Percentiles rank a stretch among this genome's conserved stretches.
Conservation (phyloP, 140 eudicot genomes). For the Ambrosia hybrid region DNA sequence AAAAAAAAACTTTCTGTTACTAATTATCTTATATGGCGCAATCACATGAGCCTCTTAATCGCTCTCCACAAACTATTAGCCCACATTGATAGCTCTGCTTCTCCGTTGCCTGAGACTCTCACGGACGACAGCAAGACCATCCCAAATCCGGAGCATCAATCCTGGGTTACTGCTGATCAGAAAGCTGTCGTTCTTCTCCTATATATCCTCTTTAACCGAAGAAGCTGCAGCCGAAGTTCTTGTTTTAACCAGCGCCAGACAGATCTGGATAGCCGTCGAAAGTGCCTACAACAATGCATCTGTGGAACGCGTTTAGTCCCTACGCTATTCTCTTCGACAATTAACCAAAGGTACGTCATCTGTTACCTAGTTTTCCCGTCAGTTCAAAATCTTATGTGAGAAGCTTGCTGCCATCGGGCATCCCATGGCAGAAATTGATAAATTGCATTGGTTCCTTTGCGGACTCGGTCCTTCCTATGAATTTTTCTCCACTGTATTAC, state of each 20-base stretch:
- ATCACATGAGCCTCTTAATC: not conserved
- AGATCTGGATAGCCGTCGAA: not conserved
- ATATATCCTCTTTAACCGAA: not conserved
- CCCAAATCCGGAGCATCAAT: not conserved
- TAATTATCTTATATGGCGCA: slow-evolving; percentile 9
- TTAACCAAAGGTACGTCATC: too few species aligned
- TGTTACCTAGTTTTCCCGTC: too few species aligned
- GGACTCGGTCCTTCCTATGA: not conserved
- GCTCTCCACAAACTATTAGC: not conserved
- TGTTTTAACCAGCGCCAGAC: not conserved
- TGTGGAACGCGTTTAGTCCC: too few species aligned
- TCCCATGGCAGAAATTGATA: not conserved
- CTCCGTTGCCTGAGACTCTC: not conserved
- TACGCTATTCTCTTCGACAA: too few species aligned
- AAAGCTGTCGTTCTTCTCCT: not conserved
- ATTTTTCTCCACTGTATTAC: not conserved
- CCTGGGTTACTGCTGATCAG: too few species aligned
- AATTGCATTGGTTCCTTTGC: not conserved
- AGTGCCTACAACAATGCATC: too few species aligned
- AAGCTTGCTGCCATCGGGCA: not conserved
- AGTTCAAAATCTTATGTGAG: not conserved
- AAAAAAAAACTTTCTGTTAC: not conserved
- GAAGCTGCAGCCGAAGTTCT: slow-evolving; percentile 9
- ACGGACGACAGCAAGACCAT: not conserved
- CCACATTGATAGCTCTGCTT: not conserved